phyloP scores from a whole-genome alignment of 208 protist species.

The Crithidia mellificae region DNA sequence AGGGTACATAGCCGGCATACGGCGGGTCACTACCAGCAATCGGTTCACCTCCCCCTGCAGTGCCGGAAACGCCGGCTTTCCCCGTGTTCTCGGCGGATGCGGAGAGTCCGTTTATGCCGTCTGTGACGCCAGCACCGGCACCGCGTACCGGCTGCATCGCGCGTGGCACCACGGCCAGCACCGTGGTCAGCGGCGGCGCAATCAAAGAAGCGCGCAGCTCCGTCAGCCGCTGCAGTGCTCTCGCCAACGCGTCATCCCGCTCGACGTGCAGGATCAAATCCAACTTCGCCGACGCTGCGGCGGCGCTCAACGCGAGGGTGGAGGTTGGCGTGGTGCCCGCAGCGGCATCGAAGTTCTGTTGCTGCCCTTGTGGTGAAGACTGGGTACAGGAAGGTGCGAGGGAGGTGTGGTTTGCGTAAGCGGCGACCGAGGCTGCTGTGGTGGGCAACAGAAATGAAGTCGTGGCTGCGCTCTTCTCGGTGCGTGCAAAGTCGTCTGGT shows the following conservation, averaged over 20 bases:
- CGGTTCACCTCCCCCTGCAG: neutral
- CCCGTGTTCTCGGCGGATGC: no score
- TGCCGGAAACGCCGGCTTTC: no score
- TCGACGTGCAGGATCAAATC: conserved; percentile 37
- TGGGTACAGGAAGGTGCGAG: neutral
- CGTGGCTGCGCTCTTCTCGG: no score
- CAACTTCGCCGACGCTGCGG: neutral
- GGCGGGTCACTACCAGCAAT: conserved; percentile 12
- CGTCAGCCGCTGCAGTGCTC: conserved; percentile 14
- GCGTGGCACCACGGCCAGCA: conserved; percentile 33
- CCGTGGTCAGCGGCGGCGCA: conserved; percentile 34
- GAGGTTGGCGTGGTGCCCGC: neutral
- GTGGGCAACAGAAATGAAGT: neutral
- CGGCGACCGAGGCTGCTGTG: conserved; percentile 7
- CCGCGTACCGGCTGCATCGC: conserved; percentile 29
- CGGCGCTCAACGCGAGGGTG: neutral
- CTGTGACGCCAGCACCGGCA: conserved; percentile 26
- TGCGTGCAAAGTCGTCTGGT: neutral
- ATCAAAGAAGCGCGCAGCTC: conserved; percentile 1
- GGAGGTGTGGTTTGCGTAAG: conserved; percentile 15
- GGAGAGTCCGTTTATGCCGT: no score
- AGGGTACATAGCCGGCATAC: conserved; percentile 52
- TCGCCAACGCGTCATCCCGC: conserved; percentile 27
- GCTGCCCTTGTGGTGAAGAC: neutral
- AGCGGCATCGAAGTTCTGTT: neutral